Evolutionary conservation across 495 filamentous ascomycete genomes (phyloP), one percentile per base, ranked within the genome.

Genomic region (Penicillium tannophilum): DNA sequence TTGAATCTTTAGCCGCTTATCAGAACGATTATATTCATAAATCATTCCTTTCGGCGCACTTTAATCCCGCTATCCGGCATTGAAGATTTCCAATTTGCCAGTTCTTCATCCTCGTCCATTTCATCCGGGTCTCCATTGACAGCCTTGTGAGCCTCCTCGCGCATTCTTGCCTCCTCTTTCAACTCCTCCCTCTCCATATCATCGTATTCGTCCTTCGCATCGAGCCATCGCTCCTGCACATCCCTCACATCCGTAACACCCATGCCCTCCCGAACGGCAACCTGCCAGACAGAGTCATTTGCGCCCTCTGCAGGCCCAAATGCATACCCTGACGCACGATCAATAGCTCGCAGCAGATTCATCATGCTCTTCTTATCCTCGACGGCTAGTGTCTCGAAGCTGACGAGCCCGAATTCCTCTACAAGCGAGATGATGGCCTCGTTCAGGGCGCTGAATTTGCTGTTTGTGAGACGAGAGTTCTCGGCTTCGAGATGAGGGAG

Each of bases 341-440:
- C 94, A 61, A 98, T 90, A 0, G 90, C 85, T 48, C 87, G 84
- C 43, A 98, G 74, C 8, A 98, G 79, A 61, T 86, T 87, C 86
- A 93, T 95, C 92, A 98, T 97, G 66, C 88, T 93, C 75, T 86
- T 89, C 73, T 93, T 95, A 73, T 98, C 92, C 70, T 98, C 94
- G 6, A 98, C 92, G 0, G 93, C 93, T 52, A 98, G 78, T 2
- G 94, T 96, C 72, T 97, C 92, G 67, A 96, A 98, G 3, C 84
- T 84, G 1, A 98, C 92, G 2, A 98, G 83, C 6, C 86, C 87
- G 68, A 96, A 98, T 57, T 89, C 89, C 64, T 95, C 87, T 11
- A 98, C 86, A 0, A 98, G 77, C 23, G 93, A 85, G 14, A 93
- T 83, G 47, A 98, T 89, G 0, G 94, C 93, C 54, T 86, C 80